Conservation (phyloP, 169 alveolate genomes). For the Plasmodium sp. region DNA sequence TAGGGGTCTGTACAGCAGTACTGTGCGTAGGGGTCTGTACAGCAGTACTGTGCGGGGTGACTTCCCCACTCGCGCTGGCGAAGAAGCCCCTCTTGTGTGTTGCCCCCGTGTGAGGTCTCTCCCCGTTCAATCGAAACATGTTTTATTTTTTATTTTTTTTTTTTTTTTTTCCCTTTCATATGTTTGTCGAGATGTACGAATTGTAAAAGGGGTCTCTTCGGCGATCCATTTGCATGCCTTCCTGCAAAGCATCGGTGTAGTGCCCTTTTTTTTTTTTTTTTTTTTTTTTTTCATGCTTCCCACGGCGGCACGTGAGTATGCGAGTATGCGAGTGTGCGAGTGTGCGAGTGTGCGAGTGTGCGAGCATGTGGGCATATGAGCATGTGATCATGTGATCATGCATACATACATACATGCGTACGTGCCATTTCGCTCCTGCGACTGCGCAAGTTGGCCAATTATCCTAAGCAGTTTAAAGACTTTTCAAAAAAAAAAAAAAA, state of each 20-base stretch:
- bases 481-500: no score
- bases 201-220: background rate
- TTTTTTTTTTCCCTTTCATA: background rate
- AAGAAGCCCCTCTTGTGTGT: no score
- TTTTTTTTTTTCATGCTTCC: background rate
- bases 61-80: background rate
- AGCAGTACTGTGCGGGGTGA: background rate
- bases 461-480: background rate
- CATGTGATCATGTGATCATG: background rate
- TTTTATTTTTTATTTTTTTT: background rate
- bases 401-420: background rate
- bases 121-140: background rate
- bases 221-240: background rate
- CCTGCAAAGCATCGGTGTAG: background rate
- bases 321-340: no score
- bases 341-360: no score
- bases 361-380: no score
- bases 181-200: background rate
- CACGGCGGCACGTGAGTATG: no score
- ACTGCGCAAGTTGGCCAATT: background rate
- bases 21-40: no score
- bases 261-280: background rate
- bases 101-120: background rate
- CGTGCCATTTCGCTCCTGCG: background rate
- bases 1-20: no score